These are phyloP conservation scores for Phaeosphaeria sp. DNA, from an alignment of 2,329 filamentous ascomycete genomes.

Conservation along the genomic window DNA sequence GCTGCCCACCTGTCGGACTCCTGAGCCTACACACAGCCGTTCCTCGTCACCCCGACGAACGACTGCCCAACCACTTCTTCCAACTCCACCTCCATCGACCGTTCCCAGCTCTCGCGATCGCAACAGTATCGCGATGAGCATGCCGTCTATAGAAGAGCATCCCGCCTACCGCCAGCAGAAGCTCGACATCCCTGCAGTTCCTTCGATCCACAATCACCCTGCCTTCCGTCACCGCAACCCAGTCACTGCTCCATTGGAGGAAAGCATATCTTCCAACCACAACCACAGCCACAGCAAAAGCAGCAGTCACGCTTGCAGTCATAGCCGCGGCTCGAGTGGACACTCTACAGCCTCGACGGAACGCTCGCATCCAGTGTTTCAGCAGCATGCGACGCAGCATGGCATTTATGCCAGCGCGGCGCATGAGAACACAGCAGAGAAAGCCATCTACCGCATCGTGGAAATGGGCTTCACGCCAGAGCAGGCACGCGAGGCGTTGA, in stretches of 20 bases:
- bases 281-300: background rate
- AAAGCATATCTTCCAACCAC: background rate
- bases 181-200: conserved; percentile 9
- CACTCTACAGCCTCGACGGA: conserved; percentile 22
- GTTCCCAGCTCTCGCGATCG: conserved; percentile 30
- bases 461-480: conserved; percentile 65
- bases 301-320: background rate
- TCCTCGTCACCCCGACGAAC: conserved; percentile 28
- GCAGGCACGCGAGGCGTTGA: conserved; percentile 63
- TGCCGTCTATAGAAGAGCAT: conserved; percentile 42
- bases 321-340: background rate
- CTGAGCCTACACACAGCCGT: conserved; percentile 19
- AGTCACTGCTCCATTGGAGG: background rate
- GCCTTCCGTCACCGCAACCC: conserved; percentile 19
- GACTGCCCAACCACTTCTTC: conserved; percentile 39
- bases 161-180: conserved; percentile 22
- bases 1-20: conserved; percentile 21
- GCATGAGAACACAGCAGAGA: conserved; percentile 61
- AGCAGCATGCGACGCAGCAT: conserved; percentile 43
- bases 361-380: conserved; percentile 11
- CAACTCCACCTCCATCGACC: conserved; percentile 38
- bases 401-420: conserved; percentile 36
- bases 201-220: conserved; percentile 26
- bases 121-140: conserved; percentile 34
- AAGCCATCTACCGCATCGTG: conserved; percentile 63